Evolutionary conservation across 306 rosid species (phyloP).

Genomic region (Quercus berberidifolia): DNA sequence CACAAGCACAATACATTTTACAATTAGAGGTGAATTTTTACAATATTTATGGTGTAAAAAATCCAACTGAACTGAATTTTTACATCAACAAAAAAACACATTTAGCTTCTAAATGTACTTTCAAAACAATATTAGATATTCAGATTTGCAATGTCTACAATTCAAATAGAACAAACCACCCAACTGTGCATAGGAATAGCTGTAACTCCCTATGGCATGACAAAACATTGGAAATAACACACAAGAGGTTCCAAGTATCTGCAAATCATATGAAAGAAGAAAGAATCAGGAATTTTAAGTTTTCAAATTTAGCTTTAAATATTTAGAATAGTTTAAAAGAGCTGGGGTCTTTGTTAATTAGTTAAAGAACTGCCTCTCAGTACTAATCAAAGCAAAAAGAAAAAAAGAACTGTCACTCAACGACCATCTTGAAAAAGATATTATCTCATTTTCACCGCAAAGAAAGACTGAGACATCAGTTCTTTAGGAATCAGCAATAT

Average conservation of each 20-base stretch:
- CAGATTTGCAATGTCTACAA: neutral
- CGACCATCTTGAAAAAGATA: neutral
- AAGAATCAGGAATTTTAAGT: neutral
- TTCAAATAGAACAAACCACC: neutral
- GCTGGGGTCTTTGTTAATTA: neutral
- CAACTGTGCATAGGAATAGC: neutral
- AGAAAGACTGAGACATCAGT: neutral
- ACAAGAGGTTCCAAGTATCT: slow-evolving; percentile 92
- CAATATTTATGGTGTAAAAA: neutral
- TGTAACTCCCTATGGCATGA: neutral
- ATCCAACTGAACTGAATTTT: neutral
- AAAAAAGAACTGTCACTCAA: slow-evolving; percentile 3
- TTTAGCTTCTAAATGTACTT: neutral
- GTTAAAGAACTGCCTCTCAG: slow-evolving; percentile 7
- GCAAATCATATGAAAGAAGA: slow-evolving; percentile 30
- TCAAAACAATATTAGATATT: neutral
- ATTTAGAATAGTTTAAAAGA: neutral
- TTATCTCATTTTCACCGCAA: slow-evolving; percentile 7
- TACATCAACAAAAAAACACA: neutral
- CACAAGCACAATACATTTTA: neutral
- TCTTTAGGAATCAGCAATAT: neutral
- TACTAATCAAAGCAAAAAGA: too few relatives aligned
- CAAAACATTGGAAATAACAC: neutral
- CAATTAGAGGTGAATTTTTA: neutral
- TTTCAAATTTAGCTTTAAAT: neutral